A percentile compares a stretch with the other conserved stretches of the same genome.
Conservation (phyloP, 1,139 yeast genomes). For the Debaryomyces nepalensis region DNA sequence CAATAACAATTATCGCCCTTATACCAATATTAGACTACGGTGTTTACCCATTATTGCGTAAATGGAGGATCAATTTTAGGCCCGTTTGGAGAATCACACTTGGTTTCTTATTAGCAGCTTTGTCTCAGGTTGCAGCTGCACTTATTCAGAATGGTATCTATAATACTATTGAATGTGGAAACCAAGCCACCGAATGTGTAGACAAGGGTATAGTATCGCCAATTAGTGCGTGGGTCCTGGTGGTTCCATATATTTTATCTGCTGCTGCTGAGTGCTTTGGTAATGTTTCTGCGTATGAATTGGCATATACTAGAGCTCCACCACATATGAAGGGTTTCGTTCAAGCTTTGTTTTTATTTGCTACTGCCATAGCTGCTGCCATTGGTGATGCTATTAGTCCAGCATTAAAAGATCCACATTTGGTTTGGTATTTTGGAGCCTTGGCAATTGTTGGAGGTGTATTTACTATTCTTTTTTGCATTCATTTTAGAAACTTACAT, state of each 20-base stretch:
- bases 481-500: constrained; percentile 58
- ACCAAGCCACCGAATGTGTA: constrained; percentile 52
- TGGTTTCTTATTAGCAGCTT: constrained; percentile 42
- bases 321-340: constrained; percentile 69
- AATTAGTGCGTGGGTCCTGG: constrained; percentile 59
- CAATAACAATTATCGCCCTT: constrained; percentile 64
- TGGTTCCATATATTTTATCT: constrained; percentile 54
- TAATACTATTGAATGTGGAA: constrained; percentile 44
- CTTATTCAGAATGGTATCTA: constrained; percentile 42
- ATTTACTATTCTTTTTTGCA: constrained; percentile 46
- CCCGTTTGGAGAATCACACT: constrained; percentile 42
- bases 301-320: constrained; percentile 74
- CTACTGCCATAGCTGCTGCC: constrained; percentile 64
- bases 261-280: constrained; percentile 76
- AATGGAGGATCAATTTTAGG: constrained; percentile 40
- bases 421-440: constrained; percentile 60
- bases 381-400: constrained; percentile 59
- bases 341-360: constrained; percentile 66
- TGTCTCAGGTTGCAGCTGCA: constrained; percentile 48
- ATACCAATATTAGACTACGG: constrained; percentile 65
- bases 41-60: constrained; percentile 64
- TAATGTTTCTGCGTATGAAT: constrained; percentile 67
- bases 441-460: constrained; percentile 51
- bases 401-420: constrained; percentile 57
- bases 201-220: constrained; percentile 49